Base-by-base conservation (phyloP, 352 stramenopile species). In the Phytophthora lateralis region DNA sequence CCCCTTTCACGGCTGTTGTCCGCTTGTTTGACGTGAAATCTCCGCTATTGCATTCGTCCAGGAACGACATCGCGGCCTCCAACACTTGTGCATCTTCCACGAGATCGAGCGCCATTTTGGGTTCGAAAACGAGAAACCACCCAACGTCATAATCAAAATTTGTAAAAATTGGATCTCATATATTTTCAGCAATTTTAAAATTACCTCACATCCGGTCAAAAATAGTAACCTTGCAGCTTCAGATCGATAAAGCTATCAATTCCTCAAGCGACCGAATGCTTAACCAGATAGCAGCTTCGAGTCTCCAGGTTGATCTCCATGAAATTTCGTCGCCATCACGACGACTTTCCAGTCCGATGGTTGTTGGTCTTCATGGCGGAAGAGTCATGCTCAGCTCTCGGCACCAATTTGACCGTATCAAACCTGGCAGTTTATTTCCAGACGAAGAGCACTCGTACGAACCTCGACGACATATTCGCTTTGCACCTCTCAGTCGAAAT, bases 61-160 rank as follows among this genome's bases (percentile, higher is more conserved):
- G 41, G 37, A 76, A 52, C 34, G 68, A 70, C 39, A 76, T 55
- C 35, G 51, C 68, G 3, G 63, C 56, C 43, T 56, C 53, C 34
- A 70, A 27, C 24, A 76, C 45, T 27, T 48, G 48, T 11, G 60
- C 63, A 27, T 65, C 62, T 3, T 70, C 68, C 18, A 66, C 65
- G 9, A 71, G 63, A 17, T 63, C 21, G 34, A 71, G 26, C 4
- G 37, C 10, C 50, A 58, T 58, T 20, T 35, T 9, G 21, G 21
- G 21, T 24, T 24, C 21, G 3, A 24, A 24, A 15, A 18, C 18
- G 30, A 37, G 41, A 27, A 49, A 35, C 42, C 21, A 49, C 41
- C 17, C 15, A 49, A 49, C 42, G 8, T 30, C 42, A 49, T 49
- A 24, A 49, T 49, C 5, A 11, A 10, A 32, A 1, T 18, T 9